phyloP scores from a whole-genome alignment of 805 yeast species.

The Candida glaebosa region DNA sequence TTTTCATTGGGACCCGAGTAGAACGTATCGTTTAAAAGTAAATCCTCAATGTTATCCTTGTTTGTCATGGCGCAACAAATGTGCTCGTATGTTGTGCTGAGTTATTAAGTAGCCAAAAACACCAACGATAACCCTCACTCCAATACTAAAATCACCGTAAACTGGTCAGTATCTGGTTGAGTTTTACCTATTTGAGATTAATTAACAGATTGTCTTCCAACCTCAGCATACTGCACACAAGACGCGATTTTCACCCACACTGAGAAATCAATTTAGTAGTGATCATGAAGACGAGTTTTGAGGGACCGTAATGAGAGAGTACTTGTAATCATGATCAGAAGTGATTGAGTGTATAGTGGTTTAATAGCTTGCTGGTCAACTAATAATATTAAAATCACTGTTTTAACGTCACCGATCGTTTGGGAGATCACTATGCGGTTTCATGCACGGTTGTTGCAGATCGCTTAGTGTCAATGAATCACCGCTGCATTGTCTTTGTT shows the following conservation, averaged over 20 bases:
- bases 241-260: not conserved
- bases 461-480: too few relatives aligned
- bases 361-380: too few relatives aligned
- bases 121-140: not conserved
- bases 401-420: too few relatives aligned
- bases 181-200: not conserved
- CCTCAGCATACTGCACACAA: not conserved
- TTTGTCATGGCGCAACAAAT: not conserved
- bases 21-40: conserved; percentile 29
- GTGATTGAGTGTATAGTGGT: too few relatives aligned
- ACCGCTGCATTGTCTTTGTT: too few relatives aligned
- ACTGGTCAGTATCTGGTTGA: not conserved
- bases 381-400: too few relatives aligned
- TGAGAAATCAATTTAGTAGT: too few relatives aligned
- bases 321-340: too few relatives aligned
- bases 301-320: too few relatives aligned
- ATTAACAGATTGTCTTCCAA: not conserved
- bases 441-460: too few relatives aligned
- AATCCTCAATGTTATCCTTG: conserved; percentile 26
- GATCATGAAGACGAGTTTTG: too few relatives aligned
- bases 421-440: too few relatives aligned
- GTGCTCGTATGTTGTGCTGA: not conserved
- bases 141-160: not conserved
- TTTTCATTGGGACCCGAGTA: conserved; percentile 24
- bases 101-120: not conserved